These are phyloP conservation scores for Aspergillus sp. DNA, from an alignment of 2,329 filamentous ascomycete genomes.

Conservation along the genomic window DNA sequence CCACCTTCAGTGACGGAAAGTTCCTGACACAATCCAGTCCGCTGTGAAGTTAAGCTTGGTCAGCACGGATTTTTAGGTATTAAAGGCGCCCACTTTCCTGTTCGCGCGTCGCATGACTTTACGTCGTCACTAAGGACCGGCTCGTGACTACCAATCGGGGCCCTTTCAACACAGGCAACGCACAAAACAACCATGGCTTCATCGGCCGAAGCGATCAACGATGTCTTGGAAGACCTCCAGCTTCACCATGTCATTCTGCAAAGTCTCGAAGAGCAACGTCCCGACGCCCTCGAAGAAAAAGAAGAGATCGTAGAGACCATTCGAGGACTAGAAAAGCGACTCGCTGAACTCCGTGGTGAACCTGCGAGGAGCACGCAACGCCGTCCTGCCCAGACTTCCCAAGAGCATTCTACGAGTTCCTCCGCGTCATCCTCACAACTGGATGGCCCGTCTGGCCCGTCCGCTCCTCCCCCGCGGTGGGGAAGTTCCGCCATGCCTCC, in stretches of 20 bases:
- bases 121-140: no score
- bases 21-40: no score
- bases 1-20: no score
- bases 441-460: constrained; percentile 11
- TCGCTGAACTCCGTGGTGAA: constrained; percentile 22
- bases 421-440: constrained; percentile 8
- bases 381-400: background rate
- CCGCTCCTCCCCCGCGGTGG: background rate
- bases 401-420: background rate
- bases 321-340: constrained; percentile 20
- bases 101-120: no score
- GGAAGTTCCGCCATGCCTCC: constrained; percentile 8
- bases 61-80: no score
- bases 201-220: constrained; percentile 16
- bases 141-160: no score
- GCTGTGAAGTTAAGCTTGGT: no score
- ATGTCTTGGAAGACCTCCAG: constrained; percentile 31
- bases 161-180: background rate
- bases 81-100: no score
- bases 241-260: constrained; percentile 29
- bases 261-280: constrained; percentile 25
- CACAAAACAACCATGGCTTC: constrained; percentile 11
- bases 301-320: constrained; percentile 27
- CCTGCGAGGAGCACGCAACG: background rate
- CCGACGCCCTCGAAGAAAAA: constrained; percentile 22